Conservation (phyloP, 2,329 filamentous ascomycete genomes). For the Ceratocystis cacaofunesta region DNA sequence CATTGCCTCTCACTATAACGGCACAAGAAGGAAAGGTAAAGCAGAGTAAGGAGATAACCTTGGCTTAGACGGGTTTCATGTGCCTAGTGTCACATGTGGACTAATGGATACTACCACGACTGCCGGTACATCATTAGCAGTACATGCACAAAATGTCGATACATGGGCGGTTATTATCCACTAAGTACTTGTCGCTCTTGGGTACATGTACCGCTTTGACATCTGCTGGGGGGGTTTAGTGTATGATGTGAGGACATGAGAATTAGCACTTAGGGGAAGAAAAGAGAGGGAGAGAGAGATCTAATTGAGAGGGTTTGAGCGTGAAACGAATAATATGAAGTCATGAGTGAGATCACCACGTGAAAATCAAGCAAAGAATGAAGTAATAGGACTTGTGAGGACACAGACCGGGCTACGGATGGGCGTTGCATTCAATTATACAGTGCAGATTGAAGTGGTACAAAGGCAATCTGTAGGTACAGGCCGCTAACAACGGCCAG, state of each 20-base stretch:
- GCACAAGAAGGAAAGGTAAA: not conserved
- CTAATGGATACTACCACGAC: not conserved
- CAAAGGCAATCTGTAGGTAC: not conserved
- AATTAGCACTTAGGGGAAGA: not conserved
- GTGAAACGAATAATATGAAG: not conserved
- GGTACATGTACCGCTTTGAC: not conserved
- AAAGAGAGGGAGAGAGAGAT: not conserved
- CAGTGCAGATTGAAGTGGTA: not conserved
- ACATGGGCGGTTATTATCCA: not conserved
- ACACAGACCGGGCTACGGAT: not conserved
- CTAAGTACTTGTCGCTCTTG: not conserved
- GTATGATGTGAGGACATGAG: conserved; percentile 1
- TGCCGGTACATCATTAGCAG: not conserved
- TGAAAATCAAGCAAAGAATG: not conserved
- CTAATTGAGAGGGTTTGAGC: not conserved
- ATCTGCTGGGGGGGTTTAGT: not conserved
- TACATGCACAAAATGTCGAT: not conserved
- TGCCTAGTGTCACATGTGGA: not conserved
- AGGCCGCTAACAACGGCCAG: not conserved
- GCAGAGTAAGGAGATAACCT: not conserved
- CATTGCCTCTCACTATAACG: not conserved
- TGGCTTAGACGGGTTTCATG: not conserved
- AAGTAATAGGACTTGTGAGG: not conserved
- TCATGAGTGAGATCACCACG: not conserved
- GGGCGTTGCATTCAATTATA: not conserved